Conservation (phyloP, 2,329 filamentous ascomycete genomes). For the Paraconiothyrium brasiliense region DNA sequence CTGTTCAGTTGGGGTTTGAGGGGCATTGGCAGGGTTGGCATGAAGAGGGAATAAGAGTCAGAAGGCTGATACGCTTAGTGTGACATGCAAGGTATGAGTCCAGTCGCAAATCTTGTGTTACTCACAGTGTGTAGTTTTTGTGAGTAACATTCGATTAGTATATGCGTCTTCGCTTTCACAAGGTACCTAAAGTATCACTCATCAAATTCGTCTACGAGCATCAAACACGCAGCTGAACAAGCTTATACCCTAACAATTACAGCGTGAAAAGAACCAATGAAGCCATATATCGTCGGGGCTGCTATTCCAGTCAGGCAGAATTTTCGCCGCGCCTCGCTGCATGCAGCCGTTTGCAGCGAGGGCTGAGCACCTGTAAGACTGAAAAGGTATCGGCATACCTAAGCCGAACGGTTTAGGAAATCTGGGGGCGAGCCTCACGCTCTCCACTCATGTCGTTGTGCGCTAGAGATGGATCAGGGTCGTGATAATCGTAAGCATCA, state of each 20-base stretch:
- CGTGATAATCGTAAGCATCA: not conserved
- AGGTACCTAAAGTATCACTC: not conserved
- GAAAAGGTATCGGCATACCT: no score
- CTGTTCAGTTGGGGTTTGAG: constrained; percentile 53
- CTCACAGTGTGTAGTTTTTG: not conserved
- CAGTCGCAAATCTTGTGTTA: not conserved
- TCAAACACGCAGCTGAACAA: not conserved
- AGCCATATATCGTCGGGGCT: not conserved
- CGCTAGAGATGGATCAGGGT: not conserved
- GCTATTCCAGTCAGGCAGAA: not conserved
- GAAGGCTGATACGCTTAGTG: not conserved
- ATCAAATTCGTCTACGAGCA: not conserved
- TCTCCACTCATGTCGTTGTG: not conserved
- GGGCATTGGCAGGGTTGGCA: constrained; percentile 56
- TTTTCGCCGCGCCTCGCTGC: not conserved
- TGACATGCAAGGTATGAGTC: not conserved
- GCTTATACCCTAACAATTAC: not conserved
- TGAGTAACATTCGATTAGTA: not conserved
- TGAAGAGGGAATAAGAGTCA: constrained; percentile 48
- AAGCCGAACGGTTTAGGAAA: not conserved
- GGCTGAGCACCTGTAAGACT: not conserved
- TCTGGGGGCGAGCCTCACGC: not conserved
- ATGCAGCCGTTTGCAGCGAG: not conserved
- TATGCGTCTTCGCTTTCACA: not conserved
- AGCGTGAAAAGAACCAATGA: not conserved